A percentile compares a stretch with the other conserved stretches of the same genome.
These are phyloP conservation scores for Eudorina sp. DNA, from an alignment of 139 green algal species.

Conservation along the genomic window DNA sequence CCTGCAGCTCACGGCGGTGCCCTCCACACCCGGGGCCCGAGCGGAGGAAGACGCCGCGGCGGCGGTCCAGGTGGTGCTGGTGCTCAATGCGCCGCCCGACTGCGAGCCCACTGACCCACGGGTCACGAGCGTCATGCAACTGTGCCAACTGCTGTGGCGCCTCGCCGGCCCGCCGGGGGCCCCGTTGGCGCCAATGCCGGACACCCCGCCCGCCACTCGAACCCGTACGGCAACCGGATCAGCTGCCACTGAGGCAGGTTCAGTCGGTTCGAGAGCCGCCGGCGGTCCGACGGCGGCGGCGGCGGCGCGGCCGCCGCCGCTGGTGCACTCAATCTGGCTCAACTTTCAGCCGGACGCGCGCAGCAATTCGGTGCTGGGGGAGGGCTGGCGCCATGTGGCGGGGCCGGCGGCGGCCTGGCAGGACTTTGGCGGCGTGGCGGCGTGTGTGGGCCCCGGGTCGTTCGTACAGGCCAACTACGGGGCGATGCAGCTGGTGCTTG, in stretches of 20 bases:
- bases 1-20: slow-evolving; percentile 74
- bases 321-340: slow-evolving; percentile 82
- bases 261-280: too few species aligned
- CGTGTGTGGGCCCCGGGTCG: slow-evolving; percentile 74
- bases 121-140: background rate
- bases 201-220: too few species aligned
- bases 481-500: slow-evolving; percentile 69
- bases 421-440: slow-evolving; percentile 69
- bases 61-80: slow-evolving; percentile 67
- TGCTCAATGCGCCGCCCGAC: slow-evolving; percentile 56
- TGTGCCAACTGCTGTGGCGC: slow-evolving; percentile 28
- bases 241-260: too few species aligned
- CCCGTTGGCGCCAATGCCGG: background rate
- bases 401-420: slow-evolving; percentile 65
- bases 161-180: background rate
- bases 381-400: slow-evolving; percentile 53
- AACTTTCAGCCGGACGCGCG: slow-evolving; percentile 74
- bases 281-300: background rate
- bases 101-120: background rate
- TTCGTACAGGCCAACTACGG: slow-evolving; percentile 80
- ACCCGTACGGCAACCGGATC: too few species aligned
- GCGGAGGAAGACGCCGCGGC: slow-evolving; percentile 55
- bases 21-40: background rate
- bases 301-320: background rate
- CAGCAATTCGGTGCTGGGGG: slow-evolving; percentile 72